Evolutionary conservation across 1,284 basidiomycete genomes (phyloP), one percentile per base, ranked within the genome.

Genomic region (Mycosarcoma maydis): DNA sequence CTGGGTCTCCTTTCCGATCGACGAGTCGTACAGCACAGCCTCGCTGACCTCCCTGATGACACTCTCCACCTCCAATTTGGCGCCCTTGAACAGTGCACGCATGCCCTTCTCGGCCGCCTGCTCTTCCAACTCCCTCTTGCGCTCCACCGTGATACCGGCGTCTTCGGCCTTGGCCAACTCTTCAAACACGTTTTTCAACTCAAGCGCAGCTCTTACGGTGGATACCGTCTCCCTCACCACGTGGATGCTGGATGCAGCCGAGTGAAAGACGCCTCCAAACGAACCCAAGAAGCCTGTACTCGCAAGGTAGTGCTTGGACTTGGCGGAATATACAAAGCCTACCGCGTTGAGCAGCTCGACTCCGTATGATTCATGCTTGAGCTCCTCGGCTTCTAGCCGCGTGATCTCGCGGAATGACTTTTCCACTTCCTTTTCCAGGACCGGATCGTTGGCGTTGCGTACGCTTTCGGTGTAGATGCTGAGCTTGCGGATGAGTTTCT

Each of bases 11-110:
- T 80, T 80, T 9, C 65, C 65, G 7, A 80, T 65, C 56, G 6
- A 76, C 6, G 73, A 75, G 41, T 87, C 85, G 20, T 83, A 83
- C 5, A 99, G 85, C 16, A 98, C 87, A 19, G 88, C 87, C 75
- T 98, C 95, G 80, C 92, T 94, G 0, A 92, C 92, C 82, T 98
- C 95, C 32, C 95, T 88, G 10, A 98, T 86, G 27, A 98, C 89
- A 16, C 90, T 91, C 82, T 98, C 94, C 45, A 98, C 88, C 82
- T 98, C 95, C 17, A 98, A 87, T 80, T 96, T 97, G 23, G 94
- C 90, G 4, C 94, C 93, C 55, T 82, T 82, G 58, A 82, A 82
- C 23, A 82, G 42, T 0, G 81, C 78, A 14, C 75, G 71, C 74
- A 80, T 78, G 4, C 71, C 73, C 50, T 98, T 98, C 84, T 96